Conservation (phyloP, 2,329 filamentous ascomycete species). For the Fusarium sp. region DNA sequence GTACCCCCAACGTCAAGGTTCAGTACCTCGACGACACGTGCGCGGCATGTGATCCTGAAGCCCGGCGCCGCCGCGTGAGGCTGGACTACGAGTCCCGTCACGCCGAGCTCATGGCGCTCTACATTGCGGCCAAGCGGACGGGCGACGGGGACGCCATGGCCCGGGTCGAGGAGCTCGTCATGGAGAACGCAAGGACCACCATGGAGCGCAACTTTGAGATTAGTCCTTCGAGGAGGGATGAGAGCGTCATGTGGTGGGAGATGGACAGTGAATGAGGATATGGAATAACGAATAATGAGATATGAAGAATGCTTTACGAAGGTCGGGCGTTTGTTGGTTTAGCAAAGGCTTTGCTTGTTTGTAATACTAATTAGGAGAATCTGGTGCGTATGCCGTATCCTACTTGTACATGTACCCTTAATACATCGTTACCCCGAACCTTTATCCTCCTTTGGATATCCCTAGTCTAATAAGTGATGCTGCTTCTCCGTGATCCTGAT, state of each 20-base stretch:
- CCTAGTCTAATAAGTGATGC: constrained; percentile 20
- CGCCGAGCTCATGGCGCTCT: constrained; percentile 40
- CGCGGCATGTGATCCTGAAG: constrained; percentile 50
- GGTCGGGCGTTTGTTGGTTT: background rate
- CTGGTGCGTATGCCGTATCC: constrained; percentile 12
- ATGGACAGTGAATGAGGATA: constrained; percentile 10
- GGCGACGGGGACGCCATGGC: constrained; percentile 42
- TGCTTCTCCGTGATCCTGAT: constrained; percentile 13
- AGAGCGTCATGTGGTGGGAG: constrained; percentile 41
- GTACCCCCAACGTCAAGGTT: constrained; percentile 23
- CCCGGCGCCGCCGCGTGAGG: constrained; percentile 41
- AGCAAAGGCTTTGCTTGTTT: background rate
- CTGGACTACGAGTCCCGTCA: constrained; percentile 44
- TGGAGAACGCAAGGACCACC: constrained; percentile 30
- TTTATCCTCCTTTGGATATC: background rate
- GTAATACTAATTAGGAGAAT: constrained; percentile 2
- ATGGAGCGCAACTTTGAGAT: constrained; percentile 42
- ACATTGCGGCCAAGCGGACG: constrained; percentile 41
- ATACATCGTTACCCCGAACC: constrained; percentile 5
- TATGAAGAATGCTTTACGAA: background rate
- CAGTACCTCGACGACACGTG: constrained; percentile 51
- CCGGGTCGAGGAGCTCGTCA: constrained; percentile 37
- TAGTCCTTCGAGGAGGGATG: constrained; percentile 25
- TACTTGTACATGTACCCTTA: constrained; percentile 24
- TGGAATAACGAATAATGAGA: background rate